phyloP scores from a whole-genome alignment of 768 basidiomycete genomes.

The Trametes cingulata region DNA sequence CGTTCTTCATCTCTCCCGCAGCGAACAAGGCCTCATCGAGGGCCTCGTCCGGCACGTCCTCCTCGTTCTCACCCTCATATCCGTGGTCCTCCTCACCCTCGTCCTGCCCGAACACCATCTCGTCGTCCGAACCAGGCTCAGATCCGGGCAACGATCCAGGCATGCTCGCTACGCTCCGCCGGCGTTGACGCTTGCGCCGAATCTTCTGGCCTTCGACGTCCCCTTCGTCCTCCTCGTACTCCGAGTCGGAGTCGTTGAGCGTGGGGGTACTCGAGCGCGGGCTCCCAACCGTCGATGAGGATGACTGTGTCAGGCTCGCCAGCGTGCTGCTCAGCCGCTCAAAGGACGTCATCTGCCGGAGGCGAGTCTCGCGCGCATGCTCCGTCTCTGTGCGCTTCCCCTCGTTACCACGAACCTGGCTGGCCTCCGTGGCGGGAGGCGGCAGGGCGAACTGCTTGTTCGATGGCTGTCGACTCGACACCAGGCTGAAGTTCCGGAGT shows the following conservation, averaged over 20 bases:
- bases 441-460: constrained; percentile 30
- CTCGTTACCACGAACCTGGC: constrained; percentile 4
- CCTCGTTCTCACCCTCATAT: constrained; percentile 49
- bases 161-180: constrained; percentile 80
- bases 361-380: constrained; percentile 35
- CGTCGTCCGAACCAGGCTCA: constrained; percentile 41
- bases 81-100: constrained; percentile 40
- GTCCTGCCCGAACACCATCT: constrained; percentile 58
- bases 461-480: constrained; percentile 46
- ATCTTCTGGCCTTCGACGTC: constrained; percentile 41
- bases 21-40: constrained; percentile 78
- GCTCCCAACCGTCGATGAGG: constrained; percentile 45
- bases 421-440: constrained; percentile 30
- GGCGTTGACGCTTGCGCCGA: constrained; percentile 44
- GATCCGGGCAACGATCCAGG: constrained; percentile 68
- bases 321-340: constrained; percentile 67
- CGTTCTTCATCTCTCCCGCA: constrained; percentile 81
- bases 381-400: constrained; percentile 13
- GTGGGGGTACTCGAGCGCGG: constrained; percentile 56
- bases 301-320: constrained; percentile 46
- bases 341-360: constrained; percentile 76
- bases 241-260: constrained; percentile 42
- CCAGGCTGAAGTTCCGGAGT: constrained; percentile 77
- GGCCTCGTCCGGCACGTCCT: constrained; percentile 68
- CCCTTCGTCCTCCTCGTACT: constrained; percentile 42